A percentile compares a stretch with the other conserved stretches of the same genome.
These are phyloP conservation scores for Monilinia fructicola DNA, from an alignment of 2,329 filamentous ascomycete genomes.

Conservation along the genomic window DNA sequence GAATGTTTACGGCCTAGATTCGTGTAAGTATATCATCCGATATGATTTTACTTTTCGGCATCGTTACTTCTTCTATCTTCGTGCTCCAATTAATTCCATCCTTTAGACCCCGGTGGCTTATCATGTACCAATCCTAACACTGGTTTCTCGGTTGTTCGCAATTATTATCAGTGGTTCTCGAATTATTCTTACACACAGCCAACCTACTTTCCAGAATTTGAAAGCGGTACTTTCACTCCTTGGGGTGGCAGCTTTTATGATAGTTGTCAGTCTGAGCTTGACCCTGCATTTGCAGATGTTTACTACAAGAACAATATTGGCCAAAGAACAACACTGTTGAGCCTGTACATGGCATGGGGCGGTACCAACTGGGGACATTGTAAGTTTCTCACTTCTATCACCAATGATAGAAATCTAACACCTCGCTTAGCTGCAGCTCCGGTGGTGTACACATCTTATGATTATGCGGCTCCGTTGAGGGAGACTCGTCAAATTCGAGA, in stretches of 20 bases:
- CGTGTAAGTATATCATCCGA: slow-evolving; percentile 31
- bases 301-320: slow-evolving; percentile 58
- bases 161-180: slow-evolving; percentile 58
- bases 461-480: slow-evolving; percentile 50
- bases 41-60: background rate
- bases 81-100: background rate
- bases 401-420: slow-evolving; percentile 13
- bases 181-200: slow-evolving; percentile 56
- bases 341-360: slow-evolving; percentile 54
- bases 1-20: slow-evolving; percentile 50
- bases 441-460: slow-evolving; percentile 50
- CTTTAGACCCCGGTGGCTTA: slow-evolving; percentile 45
- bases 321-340: slow-evolving; percentile 50
- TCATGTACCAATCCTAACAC: slow-evolving; percentile 51
- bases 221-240: slow-evolving; percentile 54
- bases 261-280: slow-evolving; percentile 48
- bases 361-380: slow-evolving; percentile 57
- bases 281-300: slow-evolving; percentile 52
- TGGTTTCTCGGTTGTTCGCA: slow-evolving; percentile 52
- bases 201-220: slow-evolving; percentile 53
- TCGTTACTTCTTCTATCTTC: background rate
- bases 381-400: slow-evolving; percentile 28
- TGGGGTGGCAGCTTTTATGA: slow-evolving; percentile 55
- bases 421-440: slow-evolving; percentile 43
- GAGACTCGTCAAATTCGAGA: slow-evolving; percentile 54